phyloP scores from a whole-genome alignment of 768 basidiomycete species.

The Trametopsis cervina region DNA sequence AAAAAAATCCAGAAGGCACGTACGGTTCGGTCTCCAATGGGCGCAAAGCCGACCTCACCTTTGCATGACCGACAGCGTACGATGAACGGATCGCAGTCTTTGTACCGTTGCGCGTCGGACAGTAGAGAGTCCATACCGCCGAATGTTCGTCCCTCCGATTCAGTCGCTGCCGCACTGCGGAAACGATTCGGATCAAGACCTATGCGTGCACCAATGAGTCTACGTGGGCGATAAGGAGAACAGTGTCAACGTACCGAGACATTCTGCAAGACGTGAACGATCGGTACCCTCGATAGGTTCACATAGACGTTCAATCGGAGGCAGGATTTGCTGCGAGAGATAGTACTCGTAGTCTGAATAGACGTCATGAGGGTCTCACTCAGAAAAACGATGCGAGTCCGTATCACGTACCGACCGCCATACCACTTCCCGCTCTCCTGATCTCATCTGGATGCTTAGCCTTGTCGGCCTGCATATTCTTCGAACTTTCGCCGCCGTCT shows the following conservation, averaged over 20 bases:
- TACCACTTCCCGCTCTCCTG: slow-evolving; percentile 52
- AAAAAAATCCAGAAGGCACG: slow-evolving; percentile 12
- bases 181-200: slow-evolving; percentile 60
- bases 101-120: slow-evolving; percentile 84
- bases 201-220: slow-evolving; percentile 18
- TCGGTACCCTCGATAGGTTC: slow-evolving; percentile 97
- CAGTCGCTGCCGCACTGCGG: slow-evolving; percentile 30
- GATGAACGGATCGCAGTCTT: slow-evolving; percentile 60
- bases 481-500: slow-evolving; percentile 64
- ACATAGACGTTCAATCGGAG: slow-evolving; percentile 91
- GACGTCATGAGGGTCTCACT: not conserved
- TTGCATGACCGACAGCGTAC: slow-evolving; percentile 77
- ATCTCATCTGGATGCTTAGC: slow-evolving; percentile 95
- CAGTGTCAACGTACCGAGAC: slow-evolving; percentile 57
- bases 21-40: slow-evolving; percentile 55
- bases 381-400: not conserved
- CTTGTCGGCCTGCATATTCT: slow-evolving; percentile 77
- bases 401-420: slow-evolving; percentile 60
- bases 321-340: slow-evolving; percentile 84
- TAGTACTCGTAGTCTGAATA: slow-evolving; percentile 83
- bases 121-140: slow-evolving; percentile 80
- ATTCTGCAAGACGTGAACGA: slow-evolving; percentile 86
- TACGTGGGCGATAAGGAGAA: not conserved
- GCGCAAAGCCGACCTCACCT: slow-evolving; percentile 46
- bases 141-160: slow-evolving; percentile 59